phyloP scores from a whole-genome alignment of 1,284 basidiomycete species.

The Cutaneotrichosporon dermatis region DNA sequence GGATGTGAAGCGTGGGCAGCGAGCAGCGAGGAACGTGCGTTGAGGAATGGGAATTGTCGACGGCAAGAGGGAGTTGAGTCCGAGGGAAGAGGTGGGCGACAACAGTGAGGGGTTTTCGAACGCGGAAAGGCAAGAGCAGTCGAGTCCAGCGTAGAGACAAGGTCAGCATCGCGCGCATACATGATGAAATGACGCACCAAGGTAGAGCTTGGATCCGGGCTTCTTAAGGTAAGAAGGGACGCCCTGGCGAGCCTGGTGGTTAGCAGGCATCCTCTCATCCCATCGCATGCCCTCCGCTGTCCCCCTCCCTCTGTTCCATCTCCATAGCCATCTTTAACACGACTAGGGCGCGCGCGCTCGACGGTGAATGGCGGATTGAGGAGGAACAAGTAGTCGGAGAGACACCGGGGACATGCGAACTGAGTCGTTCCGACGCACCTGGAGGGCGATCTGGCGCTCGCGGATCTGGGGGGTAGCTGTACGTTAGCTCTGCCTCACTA shows the following conservation, averaged over 20 bases:
- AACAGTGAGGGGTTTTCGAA: too few relatives aligned
- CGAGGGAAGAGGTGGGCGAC: too few relatives aligned
- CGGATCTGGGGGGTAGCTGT: conserved; percentile 37
- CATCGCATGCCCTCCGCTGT: too few relatives aligned
- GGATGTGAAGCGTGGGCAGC: too few relatives aligned
- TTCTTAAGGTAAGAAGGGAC: conserved; percentile 43
- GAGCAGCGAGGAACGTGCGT: too few relatives aligned
- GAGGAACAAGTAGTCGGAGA: not conserved
- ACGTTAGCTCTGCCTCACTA: conserved; percentile 12
- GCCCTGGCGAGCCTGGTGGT: conserved; percentile 23
- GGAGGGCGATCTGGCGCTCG: conserved; percentile 43
- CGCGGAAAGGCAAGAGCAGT: not conserved
- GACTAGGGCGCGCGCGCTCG: too few relatives aligned
- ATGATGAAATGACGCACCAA: conserved; percentile 32
- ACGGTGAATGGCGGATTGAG: too few relatives aligned
- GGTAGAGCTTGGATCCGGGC: conserved; percentile 40
- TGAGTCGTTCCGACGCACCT: conserved; percentile 30
- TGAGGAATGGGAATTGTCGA: too few relatives aligned
- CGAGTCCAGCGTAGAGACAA: not conserved
- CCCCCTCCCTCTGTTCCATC: too few relatives aligned
- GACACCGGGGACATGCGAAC: not conserved
- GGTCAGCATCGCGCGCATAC: conserved; percentile 7
- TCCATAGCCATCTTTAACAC: too few relatives aligned
- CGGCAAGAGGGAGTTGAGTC: too few relatives aligned
- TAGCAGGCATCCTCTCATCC: too few relatives aligned